These are phyloP conservation scores for Fusarium papillatum DNA, from an alignment of 2,329 filamentous ascomycete species.

Conservation along the genomic window DNA sequence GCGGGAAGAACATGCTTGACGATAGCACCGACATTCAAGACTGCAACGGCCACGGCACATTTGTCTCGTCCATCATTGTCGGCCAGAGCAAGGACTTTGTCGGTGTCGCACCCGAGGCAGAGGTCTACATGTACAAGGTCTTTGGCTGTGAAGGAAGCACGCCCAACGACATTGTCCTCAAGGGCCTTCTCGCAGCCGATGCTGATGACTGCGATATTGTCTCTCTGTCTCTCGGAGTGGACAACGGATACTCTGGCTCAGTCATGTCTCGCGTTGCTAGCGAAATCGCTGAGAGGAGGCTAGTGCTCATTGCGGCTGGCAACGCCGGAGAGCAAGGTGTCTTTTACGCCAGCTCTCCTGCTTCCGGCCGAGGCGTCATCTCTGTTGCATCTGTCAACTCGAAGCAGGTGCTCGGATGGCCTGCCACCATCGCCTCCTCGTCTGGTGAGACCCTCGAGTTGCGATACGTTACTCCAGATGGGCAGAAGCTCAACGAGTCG, in stretches of 20 bases:
- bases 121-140: slow-evolving; percentile 43
- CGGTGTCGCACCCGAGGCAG: slow-evolving; percentile 36
- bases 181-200: slow-evolving; percentile 38
- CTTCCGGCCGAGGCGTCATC: slow-evolving; percentile 19
- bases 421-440: not conserved
- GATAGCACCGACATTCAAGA: slow-evolving; percentile 23
- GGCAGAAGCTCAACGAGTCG: not conserved
- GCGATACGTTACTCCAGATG: not conserved
- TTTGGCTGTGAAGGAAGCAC: slow-evolving; percentile 35
- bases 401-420: not conserved
- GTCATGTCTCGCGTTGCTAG: slow-evolving; percentile 5
- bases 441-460: not conserved
- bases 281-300: slow-evolving; percentile 16
- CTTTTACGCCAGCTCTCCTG: slow-evolving; percentile 31
- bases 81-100: slow-evolving; percentile 23
- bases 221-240: not conserved
- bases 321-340: slow-evolving; percentile 19
- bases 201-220: slow-evolving; percentile 28
- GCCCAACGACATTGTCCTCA: slow-evolving; percentile 36
- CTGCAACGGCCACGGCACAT: slow-evolving; percentile 38
- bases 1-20: slow-evolving; percentile 36
- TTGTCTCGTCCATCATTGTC: slow-evolving; percentile 31
- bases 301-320: slow-evolving; percentile 27
- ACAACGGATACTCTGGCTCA: not conserved
- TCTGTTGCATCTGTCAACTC: slow-evolving; percentile 28